Base-by-base conservation (phyloP, 2,329 filamentous ascomycete species). In the Dichotomopilus funicola region DNA sequence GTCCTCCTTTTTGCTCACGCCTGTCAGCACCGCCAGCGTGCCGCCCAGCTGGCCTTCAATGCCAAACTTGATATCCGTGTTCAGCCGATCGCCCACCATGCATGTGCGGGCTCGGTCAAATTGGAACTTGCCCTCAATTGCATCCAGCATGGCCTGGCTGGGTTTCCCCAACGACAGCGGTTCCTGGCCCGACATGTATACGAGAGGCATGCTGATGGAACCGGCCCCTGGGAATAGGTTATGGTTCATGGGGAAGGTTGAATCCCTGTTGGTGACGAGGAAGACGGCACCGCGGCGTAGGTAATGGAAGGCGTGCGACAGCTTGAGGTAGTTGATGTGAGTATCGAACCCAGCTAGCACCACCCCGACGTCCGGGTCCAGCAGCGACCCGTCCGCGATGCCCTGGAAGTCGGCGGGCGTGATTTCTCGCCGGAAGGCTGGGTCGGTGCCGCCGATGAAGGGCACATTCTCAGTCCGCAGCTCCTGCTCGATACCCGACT, bases 111-210 rank as follows among this genome's bases (percentile, higher is more conserved):
- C 82, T 40, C 91, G 82, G 70, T 97, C 86, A 53, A 99, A 87
- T 63, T 88, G 80, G 71, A 97, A 96, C 72, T 95, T 96, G 56
- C 92, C 92, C 76, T 97, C 92, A 55, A 99, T 88, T 3, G 94
- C 91, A 70, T 97, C 92, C 92, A 99, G 96, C 94, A 99, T 99
- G 4, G 92, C 92, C 75, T 96, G 91, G 69, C 90, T 96, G 3
- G 94, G 94, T 75, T 99, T 99, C 0, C 94, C 94, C 42, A 97
- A 75, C 3, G 89, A 85, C 36, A 90, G 72, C 0, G 94, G 92
- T 65, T 87, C 78, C 68, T 82, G 73, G 13, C 77, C 78, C 4
- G 81, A 77, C 77, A 89, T 89, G 69, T 87, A 87, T 53, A 86
- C 78, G 57, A 99, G 73, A 1, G 91, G 89, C 33, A 89, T 83